Conservation (phyloP, 2,329 filamentous ascomycete species). For the Shiraia bambusicola region DNA sequence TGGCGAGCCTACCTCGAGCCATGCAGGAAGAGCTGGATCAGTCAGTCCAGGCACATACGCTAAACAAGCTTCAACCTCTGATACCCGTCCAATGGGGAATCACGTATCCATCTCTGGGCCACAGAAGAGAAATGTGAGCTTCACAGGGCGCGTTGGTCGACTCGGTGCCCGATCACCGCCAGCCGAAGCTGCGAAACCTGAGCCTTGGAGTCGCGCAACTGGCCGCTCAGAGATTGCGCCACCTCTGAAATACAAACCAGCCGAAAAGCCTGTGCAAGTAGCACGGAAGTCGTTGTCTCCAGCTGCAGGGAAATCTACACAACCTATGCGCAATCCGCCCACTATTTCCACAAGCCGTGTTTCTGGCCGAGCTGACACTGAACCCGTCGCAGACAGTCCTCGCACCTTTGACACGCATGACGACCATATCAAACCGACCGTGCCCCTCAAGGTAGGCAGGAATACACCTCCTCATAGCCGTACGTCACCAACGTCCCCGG, state of each 20-base stretch:
- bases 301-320: conserved; percentile 16
- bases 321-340: conserved; percentile 30
- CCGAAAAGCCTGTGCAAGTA: conserved; percentile 59
- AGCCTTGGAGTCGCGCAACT: conserved; percentile 71
- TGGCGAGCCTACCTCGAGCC: conserved; percentile 62
- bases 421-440: conserved; percentile 46
- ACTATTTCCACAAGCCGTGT: conserved; percentile 20
- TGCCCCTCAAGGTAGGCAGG: conserved; percentile 46
- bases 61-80: conserved; percentile 17
- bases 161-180: conserved; percentile 26
- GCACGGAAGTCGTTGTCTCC: conserved; percentile 30
- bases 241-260: conserved; percentile 63
- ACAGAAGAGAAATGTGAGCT: conserved; percentile 31
- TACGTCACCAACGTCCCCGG: conserved; percentile 36
- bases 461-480: conserved; percentile 38
- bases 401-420: conserved; percentile 30
- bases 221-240: conserved; percentile 66
- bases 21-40: conserved; percentile 56
- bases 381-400: conserved; percentile 29
- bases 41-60: conserved; percentile 54
- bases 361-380: conserved; percentile 31
- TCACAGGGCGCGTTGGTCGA: conserved; percentile 32
- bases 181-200: conserved; percentile 49
- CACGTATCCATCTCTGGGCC: conserved; percentile 37
- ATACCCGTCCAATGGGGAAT: conserved; percentile 31